A percentile compares a stretch with the other conserved stretches of the same genome.
Evolutionary conservation across 805 yeast genomes (phyloP).

Genomic region (Candida sithepensis): DNA sequence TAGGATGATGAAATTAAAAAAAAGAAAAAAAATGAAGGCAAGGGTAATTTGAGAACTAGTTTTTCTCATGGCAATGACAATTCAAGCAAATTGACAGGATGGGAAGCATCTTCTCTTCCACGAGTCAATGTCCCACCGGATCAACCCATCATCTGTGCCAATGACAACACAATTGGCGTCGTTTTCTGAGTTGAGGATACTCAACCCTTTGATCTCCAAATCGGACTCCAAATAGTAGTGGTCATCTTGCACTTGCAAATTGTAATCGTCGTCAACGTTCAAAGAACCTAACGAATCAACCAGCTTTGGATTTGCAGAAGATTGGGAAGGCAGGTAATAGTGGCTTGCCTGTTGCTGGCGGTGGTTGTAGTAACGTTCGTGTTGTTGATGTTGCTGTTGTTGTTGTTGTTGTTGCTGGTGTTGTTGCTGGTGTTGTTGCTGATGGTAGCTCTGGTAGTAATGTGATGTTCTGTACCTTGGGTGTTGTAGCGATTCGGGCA

Average conservation of each 20-base stretch:
- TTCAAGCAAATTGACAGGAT: constrained; percentile 35
- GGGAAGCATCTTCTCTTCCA: constrained; percentile 63
- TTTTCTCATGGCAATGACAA: too few relatives aligned
- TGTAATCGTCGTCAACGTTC: neutral
- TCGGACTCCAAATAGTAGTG: constrained; percentile 24
- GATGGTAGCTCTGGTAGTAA: neutral
- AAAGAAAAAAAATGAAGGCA: too few relatives aligned
- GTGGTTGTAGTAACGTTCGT: neutral
- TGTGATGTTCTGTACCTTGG: neutral
- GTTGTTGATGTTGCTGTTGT: neutral
- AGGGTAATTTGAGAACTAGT: too few relatives aligned
- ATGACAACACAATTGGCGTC: constrained; percentile 47
- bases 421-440: neutral
- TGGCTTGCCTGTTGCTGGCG: neutral
- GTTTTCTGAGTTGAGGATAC: constrained; percentile 44
- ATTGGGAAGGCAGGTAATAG: neutral
- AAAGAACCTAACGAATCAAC: too few relatives aligned
- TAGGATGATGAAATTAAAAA: too few relatives aligned
- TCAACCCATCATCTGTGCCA: constrained; percentile 65
- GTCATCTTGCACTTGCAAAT: neutral
- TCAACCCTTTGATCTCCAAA: constrained; percentile 56
- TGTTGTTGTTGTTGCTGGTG: neutral
- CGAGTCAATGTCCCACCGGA: constrained; percentile 66
- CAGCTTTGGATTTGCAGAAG: too few relatives aligned
- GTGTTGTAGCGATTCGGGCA: neutral